Evolutionary conservation across 257 asterid genomes (phyloP).

Genomic region (Salvia hispanica): DNA sequence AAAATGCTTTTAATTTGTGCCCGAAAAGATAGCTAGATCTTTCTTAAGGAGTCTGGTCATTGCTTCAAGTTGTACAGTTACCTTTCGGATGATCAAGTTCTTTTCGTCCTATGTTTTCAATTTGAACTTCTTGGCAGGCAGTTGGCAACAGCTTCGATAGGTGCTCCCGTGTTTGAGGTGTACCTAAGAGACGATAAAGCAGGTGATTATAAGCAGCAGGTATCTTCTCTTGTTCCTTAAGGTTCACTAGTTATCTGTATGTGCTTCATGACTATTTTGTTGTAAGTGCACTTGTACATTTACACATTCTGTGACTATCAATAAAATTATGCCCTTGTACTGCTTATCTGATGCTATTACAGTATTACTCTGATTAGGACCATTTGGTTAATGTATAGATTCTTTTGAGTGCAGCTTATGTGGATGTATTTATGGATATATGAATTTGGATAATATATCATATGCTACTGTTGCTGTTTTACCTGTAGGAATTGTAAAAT

Average conservation of each 20-base stretch:
- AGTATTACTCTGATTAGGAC: background rate
- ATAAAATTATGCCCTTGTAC: slow-evolving; percentile 1
- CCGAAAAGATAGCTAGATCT: slow-evolving; percentile 6
- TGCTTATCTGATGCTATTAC: slow-evolving; percentile 6
- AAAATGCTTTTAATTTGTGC: background rate
- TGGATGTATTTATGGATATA: slow-evolving; percentile 9
- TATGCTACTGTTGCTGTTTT: slow-evolving; percentile 26
- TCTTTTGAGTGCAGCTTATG: slow-evolving; percentile 13
- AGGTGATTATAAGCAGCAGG: slow-evolving; percentile 81
- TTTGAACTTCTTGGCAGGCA: slow-evolving; percentile 61
- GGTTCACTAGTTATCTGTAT: slow-evolving; percentile 20
- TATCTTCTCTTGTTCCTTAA: slow-evolving; percentile 38
- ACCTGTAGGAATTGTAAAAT: slow-evolving; percentile 18
- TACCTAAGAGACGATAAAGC: slow-evolving; percentile 60
- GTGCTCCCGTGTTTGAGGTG: slow-evolving; percentile 86
- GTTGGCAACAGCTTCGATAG: slow-evolving; percentile 73
- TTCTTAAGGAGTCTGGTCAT: slow-evolving; percentile 22
- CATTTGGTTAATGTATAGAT: slow-evolving; percentile 23
- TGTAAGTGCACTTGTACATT: background rate
- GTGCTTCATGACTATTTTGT: slow-evolving; percentile 15
- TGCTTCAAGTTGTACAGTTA: slow-evolving; percentile 7
- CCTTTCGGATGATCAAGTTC: slow-evolving; percentile 19
- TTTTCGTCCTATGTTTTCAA: slow-evolving; percentile 31
- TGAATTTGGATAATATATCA: slow-evolving; percentile 5
- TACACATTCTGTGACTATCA: background rate